A percentile compares a stretch with the other conserved stretches of the same genome.
Conservation (phyloP, 371 early-diverging fungal genomes). For the Massospora cicadina region DNA sequence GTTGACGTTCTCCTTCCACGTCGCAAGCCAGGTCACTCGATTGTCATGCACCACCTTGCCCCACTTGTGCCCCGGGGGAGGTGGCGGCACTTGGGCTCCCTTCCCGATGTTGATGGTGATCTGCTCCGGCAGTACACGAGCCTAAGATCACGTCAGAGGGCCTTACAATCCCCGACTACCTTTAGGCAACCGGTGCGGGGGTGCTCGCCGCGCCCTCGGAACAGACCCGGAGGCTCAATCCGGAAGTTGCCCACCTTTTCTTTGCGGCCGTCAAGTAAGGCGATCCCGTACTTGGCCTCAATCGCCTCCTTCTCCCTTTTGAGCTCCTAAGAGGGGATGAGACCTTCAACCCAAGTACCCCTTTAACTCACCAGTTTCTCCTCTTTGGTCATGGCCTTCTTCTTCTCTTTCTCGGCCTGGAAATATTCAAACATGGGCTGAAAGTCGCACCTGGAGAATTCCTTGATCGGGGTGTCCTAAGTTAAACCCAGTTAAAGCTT, state of each 20-base stretch:
- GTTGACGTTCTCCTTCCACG: conserved; percentile 94
- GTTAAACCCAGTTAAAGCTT: not conserved
- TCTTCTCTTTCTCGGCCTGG: conserved; percentile 50
- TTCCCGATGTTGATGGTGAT: conserved; percentile 81
- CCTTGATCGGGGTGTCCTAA: conserved; percentile 48
- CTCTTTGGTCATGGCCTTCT: conserved; percentile 74
- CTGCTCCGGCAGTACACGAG: conserved; percentile 76
- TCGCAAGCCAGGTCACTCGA: conserved; percentile 91
- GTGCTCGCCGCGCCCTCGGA: conserved; percentile 92
- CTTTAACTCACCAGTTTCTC: conserved; percentile 45
- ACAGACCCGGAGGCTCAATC: conserved; percentile 91
- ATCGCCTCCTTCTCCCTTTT: conserved; percentile 53
- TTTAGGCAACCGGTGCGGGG: conserved; percentile 88
- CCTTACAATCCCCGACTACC: conserved; percentile 22
- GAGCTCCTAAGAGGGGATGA: conserved; percentile 18
- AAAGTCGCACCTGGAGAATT: conserved; percentile 79
- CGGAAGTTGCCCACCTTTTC: conserved; percentile 95
- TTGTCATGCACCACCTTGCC: conserved; percentile 70
- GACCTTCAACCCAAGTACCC: not conserved
- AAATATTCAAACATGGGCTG: conserved; percentile 66
- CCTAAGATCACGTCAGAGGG: conserved; percentile 19
- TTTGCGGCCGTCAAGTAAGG: conserved; percentile 70
- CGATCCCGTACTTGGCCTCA: conserved; percentile 60
- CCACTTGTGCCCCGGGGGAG: conserved; percentile 86
- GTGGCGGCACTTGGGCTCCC: conserved; percentile 55